These are phyloP conservation scores for Hyparrhenia diplandra DNA, from an alignment of 176 grass and related monocot genomes.

Conservation along the genomic window DNA sequence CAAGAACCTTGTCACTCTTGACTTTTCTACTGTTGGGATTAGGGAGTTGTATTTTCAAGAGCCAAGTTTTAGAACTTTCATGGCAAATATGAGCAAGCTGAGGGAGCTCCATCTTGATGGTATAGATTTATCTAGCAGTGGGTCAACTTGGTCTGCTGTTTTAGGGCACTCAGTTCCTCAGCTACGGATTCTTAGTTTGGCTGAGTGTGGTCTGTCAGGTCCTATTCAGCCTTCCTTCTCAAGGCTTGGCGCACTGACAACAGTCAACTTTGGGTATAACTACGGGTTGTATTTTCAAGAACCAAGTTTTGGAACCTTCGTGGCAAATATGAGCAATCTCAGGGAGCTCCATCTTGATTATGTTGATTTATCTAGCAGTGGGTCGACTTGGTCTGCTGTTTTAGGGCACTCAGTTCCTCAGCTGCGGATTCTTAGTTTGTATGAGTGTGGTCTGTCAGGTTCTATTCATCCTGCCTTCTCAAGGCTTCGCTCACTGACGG, in stretches of 20 bases:
- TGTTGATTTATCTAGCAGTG: background rate
- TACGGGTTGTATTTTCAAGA: too few species aligned
- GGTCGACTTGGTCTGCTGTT: constrained; percentile 2
- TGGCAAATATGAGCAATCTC: constrained; percentile 30
- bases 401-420: background rate
- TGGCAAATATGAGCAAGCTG: constrained; percentile 31
- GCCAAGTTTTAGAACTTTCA: background rate
- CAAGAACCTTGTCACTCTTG: constrained; percentile 18
- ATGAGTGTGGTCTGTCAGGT: background rate
- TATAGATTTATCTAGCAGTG: background rate
- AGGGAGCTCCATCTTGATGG: constrained; percentile 5
- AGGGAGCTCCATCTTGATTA: background rate
- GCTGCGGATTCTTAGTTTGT: constrained; percentile 27
- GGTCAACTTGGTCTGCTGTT: background rate
- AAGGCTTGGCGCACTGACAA: too few species aligned
- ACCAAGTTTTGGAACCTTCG: background rate
- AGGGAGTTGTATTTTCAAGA: background rate
- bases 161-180: background rate
- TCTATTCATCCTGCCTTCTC: too few species aligned
- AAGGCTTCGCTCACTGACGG: too few species aligned
- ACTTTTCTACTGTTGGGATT: background rate
- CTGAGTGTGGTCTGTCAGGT: background rate
- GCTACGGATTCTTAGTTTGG: constrained; percentile 20
- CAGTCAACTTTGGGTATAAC: too few species aligned
- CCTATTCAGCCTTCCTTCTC: background rate